Conservation (phyloP, 345 rosid species). For the Citrus mangshanensis region DNA sequence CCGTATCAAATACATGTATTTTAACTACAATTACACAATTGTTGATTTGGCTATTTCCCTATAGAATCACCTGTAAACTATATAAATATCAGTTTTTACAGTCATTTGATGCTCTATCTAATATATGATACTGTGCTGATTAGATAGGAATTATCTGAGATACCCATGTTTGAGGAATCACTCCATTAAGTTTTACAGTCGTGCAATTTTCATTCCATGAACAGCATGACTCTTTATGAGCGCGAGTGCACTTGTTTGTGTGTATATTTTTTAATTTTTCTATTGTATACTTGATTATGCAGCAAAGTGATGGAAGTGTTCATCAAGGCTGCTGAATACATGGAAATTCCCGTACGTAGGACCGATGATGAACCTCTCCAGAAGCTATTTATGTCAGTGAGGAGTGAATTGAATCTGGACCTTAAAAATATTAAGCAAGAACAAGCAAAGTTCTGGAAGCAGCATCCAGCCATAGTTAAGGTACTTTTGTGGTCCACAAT, state of each 20-base stretch:
- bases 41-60: not conserved
- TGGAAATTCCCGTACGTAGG: constrained; percentile 97
- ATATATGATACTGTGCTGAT: not conserved
- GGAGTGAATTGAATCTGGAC: constrained; percentile 96
- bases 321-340: constrained; percentile 91
- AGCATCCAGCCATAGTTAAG: constrained; percentile 96
- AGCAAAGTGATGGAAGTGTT: constrained; percentile 99
- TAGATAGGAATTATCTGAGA: not conserved
- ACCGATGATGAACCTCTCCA: constrained; percentile 95
- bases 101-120: not conserved
- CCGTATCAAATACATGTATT: not conserved
- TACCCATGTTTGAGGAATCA: not conserved
- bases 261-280: not conserved
- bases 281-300: constrained; percentile 20
- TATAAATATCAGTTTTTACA: not conserved
- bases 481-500: constrained; percentile 31
- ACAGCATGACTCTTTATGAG: not conserved
- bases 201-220: not conserved
- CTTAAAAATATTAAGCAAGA: constrained; percentile 97
- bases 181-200: not conserved
- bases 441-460: constrained; percentile 99
- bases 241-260: too few relatives aligned
- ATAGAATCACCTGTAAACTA: not conserved
- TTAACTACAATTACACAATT: not conserved
- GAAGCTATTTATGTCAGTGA: constrained; percentile 89